These are phyloP conservation scores for Colletotrichum lini DNA, from an alignment of 2,329 filamentous ascomycete genomes.

Conservation along the genomic window DNA sequence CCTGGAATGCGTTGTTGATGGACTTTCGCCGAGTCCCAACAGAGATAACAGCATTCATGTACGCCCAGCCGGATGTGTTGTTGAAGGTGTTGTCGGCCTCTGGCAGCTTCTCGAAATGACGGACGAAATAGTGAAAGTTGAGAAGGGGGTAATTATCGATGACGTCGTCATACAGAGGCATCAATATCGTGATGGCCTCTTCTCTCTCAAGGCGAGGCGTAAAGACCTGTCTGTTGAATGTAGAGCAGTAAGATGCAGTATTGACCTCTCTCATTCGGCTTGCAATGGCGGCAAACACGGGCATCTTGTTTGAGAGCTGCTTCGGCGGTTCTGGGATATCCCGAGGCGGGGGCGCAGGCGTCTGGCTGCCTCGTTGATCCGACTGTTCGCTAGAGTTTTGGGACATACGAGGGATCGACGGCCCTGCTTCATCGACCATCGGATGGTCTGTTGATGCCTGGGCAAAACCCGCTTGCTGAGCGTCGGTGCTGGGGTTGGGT, in stretches of 20 bases:
- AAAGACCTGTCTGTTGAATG: conserved; percentile 36
- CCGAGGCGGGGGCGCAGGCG: background rate
- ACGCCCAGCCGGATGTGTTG: conserved; percentile 39
- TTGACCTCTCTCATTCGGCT: conserved; percentile 32
- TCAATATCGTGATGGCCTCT: conserved; percentile 29
- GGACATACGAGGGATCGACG: background rate
- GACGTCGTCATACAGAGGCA: conserved; percentile 34
- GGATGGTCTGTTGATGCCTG: conserved; percentile 21
- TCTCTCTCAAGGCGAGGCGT: conserved; percentile 32
- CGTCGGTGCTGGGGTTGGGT: conserved; percentile 2
- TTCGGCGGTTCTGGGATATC: conserved; percentile 2
- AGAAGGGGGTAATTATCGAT: conserved; percentile 29
- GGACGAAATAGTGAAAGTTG: conserved; percentile 33
- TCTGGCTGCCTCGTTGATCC: background rate
- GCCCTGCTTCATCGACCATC: background rate
- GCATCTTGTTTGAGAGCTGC: conserved; percentile 23
- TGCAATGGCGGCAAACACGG: conserved; percentile 25
- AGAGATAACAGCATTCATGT: conserved; percentile 29
- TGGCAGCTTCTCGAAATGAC: conserved; percentile 24
- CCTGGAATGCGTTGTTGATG: conserved; percentile 31
- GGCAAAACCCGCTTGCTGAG: conserved; percentile 10
- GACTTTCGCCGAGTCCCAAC: conserved; percentile 32
- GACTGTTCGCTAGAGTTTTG: background rate
- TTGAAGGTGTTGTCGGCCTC: conserved; percentile 29
- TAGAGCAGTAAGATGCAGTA: conserved; percentile 36